Conservation (phyloP, 768 basidiomycete species). For the Tricholoma matsutake region DNA sequence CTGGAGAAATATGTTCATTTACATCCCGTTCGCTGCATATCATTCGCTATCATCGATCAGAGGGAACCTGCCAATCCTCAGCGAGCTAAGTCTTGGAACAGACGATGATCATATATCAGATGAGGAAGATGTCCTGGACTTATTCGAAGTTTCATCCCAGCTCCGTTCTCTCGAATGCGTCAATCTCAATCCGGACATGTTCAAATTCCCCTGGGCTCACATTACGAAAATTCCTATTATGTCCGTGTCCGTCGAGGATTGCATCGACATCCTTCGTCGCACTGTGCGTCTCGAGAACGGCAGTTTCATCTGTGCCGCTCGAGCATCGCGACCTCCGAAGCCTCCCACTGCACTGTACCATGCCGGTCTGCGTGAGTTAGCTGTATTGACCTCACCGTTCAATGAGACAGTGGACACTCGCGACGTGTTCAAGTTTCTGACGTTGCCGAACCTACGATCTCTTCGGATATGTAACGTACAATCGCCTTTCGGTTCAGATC, state of each 20-base stretch:
- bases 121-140: constrained; percentile 9
- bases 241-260: constrained; percentile 11
- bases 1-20: constrained; percentile 21
- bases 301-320: constrained; percentile 17
- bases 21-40: constrained; percentile 18
- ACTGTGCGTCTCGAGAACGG: constrained; percentile 13
- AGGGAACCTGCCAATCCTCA: constrained; percentile 18
- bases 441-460: constrained; percentile 31
- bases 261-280: constrained; percentile 18
- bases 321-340: constrained; percentile 1
- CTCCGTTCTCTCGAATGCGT: constrained; percentile 22
- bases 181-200: constrained; percentile 20
- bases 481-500: constrained; percentile 29
- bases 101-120: constrained; percentile 7
- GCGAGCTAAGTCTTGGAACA: constrained; percentile 20
- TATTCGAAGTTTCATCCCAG: constrained; percentile 16
- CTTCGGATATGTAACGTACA: constrained; percentile 39
- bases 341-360: constrained; percentile 22
- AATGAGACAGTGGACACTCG: constrained; percentile 33
- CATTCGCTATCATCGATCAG: constrained; percentile 14
- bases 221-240: constrained; percentile 20
- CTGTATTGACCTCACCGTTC: constrained; percentile 36
- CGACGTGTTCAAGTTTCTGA: constrained; percentile 34
- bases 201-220: constrained; percentile 19
- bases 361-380: constrained; percentile 29